phyloP scores from a whole-genome alignment of 768 basidiomycete species.

The Clavaria fumosa region DNA sequence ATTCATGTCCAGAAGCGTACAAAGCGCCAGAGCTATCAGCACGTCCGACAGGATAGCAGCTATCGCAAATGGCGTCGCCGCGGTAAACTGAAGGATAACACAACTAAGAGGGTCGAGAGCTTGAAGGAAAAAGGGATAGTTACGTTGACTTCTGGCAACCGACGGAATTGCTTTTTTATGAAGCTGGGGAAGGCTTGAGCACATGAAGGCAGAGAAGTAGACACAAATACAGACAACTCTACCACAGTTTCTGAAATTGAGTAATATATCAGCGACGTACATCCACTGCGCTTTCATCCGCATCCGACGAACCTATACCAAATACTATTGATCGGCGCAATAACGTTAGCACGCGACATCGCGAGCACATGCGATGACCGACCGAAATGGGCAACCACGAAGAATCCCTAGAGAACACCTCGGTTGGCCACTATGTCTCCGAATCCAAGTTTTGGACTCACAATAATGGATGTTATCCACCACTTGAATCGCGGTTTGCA shows the following conservation, averaged over 20 bases:
- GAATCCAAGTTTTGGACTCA: not conserved
- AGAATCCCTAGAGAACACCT: not conserved
- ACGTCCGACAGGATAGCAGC: constrained; percentile 8
- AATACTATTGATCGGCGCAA: constrained; percentile 1
- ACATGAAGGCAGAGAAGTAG: not conserved
- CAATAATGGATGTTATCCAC: constrained; percentile 4
- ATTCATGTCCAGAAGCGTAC: constrained; percentile 7
- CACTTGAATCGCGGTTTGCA: constrained; percentile 2
- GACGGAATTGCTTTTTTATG: constrained; percentile 7
- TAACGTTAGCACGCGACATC: not conserved
- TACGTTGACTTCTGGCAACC: constrained; percentile 7
- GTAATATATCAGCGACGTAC: not conserved
- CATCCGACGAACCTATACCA: constrained; percentile 5
- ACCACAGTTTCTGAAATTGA: constrained; percentile 7
- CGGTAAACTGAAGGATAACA: constrained; percentile 2
- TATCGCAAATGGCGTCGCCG: constrained; percentile 8
- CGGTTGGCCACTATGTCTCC: not conserved
- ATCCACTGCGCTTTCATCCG: not conserved
- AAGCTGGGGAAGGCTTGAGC: constrained; percentile 3
- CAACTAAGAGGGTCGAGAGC: not conserved
- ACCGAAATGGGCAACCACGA: constrained; percentile 4
- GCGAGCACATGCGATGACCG: not conserved
- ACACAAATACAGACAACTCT: constrained; percentile 1
- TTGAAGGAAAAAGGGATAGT: not conserved
- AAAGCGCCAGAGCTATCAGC: constrained; percentile 6